Evolutionary conservation across 2,329 filamentous ascomycete species (phyloP), one percentile per base, ranked within the genome.

Genomic region (Aspergillus sp.): DNA sequence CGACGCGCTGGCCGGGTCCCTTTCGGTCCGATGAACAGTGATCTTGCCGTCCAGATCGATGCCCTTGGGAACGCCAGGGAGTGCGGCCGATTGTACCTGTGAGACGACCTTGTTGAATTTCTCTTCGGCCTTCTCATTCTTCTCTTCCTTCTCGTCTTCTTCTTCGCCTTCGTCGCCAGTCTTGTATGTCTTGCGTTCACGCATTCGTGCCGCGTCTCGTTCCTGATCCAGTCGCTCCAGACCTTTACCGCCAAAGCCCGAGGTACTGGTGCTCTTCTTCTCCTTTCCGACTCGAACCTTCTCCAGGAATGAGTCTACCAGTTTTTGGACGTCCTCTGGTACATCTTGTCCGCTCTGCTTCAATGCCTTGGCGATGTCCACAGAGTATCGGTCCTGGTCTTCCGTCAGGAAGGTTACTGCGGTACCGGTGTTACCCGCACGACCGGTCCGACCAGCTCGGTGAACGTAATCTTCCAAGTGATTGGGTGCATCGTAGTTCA

Each of bases 391-490:
- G 63, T 95, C 90, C 66, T 98, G 90, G 42, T 94, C 88, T 38
- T 88, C 85, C 0, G 89, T 94, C 49, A 98, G 76, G 63, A 97
- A 95, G 0, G 93, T 98, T 44, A 98, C 88, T 0, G 93, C 93
- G 35, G 90, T 95, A 53, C 93, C 93, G 19, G 83, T 95, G 61
- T 96, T 95, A 37, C 93, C 93, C 41, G 93, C 93, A 64, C 93
- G 85, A 9, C 93, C 93, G 6, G 93, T 97, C 59, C 93, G 88
- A 43, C 93, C 93, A 47, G 88, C 89, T 53, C 93, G 85, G 67
- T 96, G 93, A 37, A 97, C 91, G 61, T 97, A 97, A 63, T 97
- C 93, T 70, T 98, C 93, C 52, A 95, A 71, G 70, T 97, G 90
- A 60, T 95, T 95, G 1, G 90, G 91, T 1, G 86, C 88, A 63